Conservation (phyloP, 2,329 filamentous ascomycete species). For the Aureobasidium uvarum region DNA sequence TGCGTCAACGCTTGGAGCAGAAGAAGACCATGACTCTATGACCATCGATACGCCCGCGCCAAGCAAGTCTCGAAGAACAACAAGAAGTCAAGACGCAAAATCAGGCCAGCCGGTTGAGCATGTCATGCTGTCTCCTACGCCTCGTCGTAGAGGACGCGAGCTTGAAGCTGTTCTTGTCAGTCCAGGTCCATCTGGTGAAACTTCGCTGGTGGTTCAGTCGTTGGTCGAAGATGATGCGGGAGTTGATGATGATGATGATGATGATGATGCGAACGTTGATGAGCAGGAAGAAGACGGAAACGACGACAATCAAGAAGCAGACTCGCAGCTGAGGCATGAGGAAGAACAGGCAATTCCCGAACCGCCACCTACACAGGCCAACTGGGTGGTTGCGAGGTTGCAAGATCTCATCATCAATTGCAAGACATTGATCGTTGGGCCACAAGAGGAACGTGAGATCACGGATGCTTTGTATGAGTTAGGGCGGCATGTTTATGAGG, state of each 20-base stretch:
- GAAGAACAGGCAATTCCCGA: conserved; percentile 17
- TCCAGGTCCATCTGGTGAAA: background rate
- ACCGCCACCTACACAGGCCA: conserved; percentile 43
- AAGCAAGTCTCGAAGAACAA: conserved; percentile 33
- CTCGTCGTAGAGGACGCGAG: background rate
- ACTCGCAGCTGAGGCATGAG: conserved; percentile 24
- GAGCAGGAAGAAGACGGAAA: conserved; percentile 10
- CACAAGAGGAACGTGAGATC: conserved; percentile 65
- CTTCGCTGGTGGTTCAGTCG: background rate
- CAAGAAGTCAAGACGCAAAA: conserved; percentile 29
- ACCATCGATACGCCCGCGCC: conserved; percentile 32
- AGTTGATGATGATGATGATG: conserved; percentile 10
- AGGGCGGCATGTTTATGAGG: conserved; percentile 69
- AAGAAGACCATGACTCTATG: conserved; percentile 26
- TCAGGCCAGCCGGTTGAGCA: conserved; percentile 2
- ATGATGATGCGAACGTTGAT: background rate
- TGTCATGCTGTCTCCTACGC: conserved; percentile 15
- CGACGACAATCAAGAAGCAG: conserved; percentile 11
- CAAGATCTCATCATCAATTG: conserved; percentile 60
- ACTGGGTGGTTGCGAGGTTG: conserved; percentile 56
- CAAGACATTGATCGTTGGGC: conserved; percentile 54
- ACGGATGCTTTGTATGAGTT: conserved; percentile 80
- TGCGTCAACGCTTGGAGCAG: conserved; percentile 31
- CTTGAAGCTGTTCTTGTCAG: conserved; percentile 7
- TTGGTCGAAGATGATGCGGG: background rate